Evolutionary conservation across 2,329 filamentous ascomycete species (phyloP), one percentile per base, ranked within the genome.

Genomic region (Aspergillus persii): DNA sequence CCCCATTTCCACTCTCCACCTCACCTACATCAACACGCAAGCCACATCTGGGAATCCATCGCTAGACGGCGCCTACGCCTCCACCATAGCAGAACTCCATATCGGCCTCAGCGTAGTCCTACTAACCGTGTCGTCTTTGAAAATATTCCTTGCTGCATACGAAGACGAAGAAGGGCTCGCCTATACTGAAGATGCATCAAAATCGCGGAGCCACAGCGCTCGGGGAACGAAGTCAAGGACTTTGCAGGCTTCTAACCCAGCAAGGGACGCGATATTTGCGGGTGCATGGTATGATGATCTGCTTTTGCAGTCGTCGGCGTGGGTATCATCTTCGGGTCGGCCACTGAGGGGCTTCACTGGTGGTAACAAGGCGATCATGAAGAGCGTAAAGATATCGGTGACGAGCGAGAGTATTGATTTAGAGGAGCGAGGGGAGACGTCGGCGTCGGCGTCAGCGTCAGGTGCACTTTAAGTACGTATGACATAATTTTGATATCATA

Each of bases 61-160:
- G 3, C 69, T 81, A 4, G 58, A 69, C 29, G 75, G 74, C 18
- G 71, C 74, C 11, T 65, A 74, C 11, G 68, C 72, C 2, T 69
- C 66, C 1, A 69, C 79, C 1, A 71, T 73, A 50, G 75, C 74
- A 0, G 78, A 81, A 59, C 68, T 77, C 47, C 74, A 81, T 59
- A 63, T 80, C 8, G 70, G 71, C 55, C 76, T 78, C 54, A 74
- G 73, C 46, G 71, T 81, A 9, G 69, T 80, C 4, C 72, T 77
- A 18, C 74, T 76, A 15, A 78, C 75, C 0, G 73, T 76, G 8
- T 77, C 79, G 0, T 79, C 77, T 53, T 70, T 81, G 18, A 76
- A 77, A 47, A 77, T 79, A 2, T 81, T 81, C 56, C 73, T 80
- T 63, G 68, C 72, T 3, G 77, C 66, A 4, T 72, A 71, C 23